A percentile compares a stretch with the other conserved stretches of the same genome.
phyloP scores from a whole-genome alignment of 345 rosid species.

The Populus alba region DNA sequence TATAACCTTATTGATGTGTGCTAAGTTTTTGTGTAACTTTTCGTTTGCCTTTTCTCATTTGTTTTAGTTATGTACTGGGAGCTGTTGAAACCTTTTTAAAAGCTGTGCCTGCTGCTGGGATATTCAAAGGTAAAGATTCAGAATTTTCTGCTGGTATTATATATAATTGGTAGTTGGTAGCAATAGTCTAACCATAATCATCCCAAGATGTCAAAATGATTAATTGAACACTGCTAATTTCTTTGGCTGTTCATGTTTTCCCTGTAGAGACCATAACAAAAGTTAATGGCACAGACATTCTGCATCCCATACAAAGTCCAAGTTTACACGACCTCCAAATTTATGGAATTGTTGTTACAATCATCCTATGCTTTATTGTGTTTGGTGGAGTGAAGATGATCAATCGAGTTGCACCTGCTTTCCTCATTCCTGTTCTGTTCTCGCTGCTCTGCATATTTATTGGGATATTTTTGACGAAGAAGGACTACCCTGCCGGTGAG shows the following conservation, averaged over 20 bases:
- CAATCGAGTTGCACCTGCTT: slow-evolving; percentile 98
- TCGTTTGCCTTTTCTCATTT: slow-evolving; percentile 15
- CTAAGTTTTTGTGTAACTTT: slow-evolving; percentile 1
- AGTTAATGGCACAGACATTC: slow-evolving; percentile 64
- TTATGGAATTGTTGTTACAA: slow-evolving; percentile 89
- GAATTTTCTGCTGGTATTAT: slow-evolving; percentile 4
- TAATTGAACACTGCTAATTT: slow-evolving; percentile 7
- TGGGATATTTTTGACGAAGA: slow-evolving; percentile 64
- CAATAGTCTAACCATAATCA: not conserved
- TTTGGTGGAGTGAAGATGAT: slow-evolving; percentile 99
- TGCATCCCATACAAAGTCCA: slow-evolving; percentile 59
- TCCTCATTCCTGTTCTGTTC: slow-evolving; percentile 85
- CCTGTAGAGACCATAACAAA: slow-evolving; percentile 67
- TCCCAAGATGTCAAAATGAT: not conserved
- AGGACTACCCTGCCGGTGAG: slow-evolving; percentile 76
- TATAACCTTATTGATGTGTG: not conserved
- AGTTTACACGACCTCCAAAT: slow-evolving; percentile 92
- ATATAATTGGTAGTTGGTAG: not conserved
- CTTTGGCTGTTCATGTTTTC: slow-evolving; percentile 14
- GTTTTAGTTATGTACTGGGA: slow-evolving; percentile 87
- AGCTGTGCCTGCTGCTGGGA: slow-evolving; percentile 96
- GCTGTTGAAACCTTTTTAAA: slow-evolving; percentile 98
- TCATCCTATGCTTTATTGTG: slow-evolving; percentile 87
- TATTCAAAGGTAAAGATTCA: slow-evolving; percentile 66
- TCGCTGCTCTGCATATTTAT: slow-evolving; percentile 88